Evolutionary conservation across 306 rosid genomes (phyloP).

Genomic region (Pyrus bretschneideri): DNA sequence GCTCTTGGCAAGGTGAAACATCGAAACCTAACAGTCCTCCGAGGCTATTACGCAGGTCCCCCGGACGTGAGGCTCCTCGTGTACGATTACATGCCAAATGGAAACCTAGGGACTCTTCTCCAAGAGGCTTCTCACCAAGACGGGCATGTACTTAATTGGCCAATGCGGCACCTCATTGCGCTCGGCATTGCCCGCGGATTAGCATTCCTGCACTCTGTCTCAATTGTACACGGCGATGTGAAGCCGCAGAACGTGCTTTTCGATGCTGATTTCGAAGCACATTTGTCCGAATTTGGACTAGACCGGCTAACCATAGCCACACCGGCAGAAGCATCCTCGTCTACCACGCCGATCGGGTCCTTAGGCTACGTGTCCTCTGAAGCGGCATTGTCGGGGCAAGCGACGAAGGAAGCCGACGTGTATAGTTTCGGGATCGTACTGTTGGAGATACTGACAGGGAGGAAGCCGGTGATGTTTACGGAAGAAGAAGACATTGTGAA

Average conservation of each 20-base stretch:
- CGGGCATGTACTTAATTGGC: slow-evolving; percentile 86
- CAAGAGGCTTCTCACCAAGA: slow-evolving; percentile 90
- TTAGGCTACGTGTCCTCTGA: slow-evolving; percentile 74
- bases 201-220: slow-evolving; percentile 56
- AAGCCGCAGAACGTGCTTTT: slow-evolving; percentile 79
- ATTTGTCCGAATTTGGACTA: slow-evolving; percentile 72
- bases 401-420: slow-evolving; percentile 65
- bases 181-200: slow-evolving; percentile 75
- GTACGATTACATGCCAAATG: slow-evolving; percentile 89
- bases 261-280: slow-evolving; percentile 88
- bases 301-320: slow-evolving; percentile 46
- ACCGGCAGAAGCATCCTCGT: slow-evolving; percentile 45
- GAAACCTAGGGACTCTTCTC: slow-evolving; percentile 65
- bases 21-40: slow-evolving; percentile 56
- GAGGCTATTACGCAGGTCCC: slow-evolving; percentile 77
- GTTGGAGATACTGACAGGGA: slow-evolving; percentile 73
- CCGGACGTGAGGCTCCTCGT: slow-evolving; percentile 65
- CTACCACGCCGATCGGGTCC: slow-evolving; percentile 50
- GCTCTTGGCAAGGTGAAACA: slow-evolving; percentile 68
- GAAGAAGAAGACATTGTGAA: slow-evolving; percentile 77
- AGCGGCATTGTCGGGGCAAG: slow-evolving; percentile 50
- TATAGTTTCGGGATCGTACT: slow-evolving; percentile 74
- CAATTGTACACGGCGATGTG: slow-evolving; percentile 63
- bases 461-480: slow-evolving; percentile 68
- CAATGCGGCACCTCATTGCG: slow-evolving; percentile 90